Conservation (phyloP, 371 early-diverging fungal species). For the Mortierella sp. region DNA sequence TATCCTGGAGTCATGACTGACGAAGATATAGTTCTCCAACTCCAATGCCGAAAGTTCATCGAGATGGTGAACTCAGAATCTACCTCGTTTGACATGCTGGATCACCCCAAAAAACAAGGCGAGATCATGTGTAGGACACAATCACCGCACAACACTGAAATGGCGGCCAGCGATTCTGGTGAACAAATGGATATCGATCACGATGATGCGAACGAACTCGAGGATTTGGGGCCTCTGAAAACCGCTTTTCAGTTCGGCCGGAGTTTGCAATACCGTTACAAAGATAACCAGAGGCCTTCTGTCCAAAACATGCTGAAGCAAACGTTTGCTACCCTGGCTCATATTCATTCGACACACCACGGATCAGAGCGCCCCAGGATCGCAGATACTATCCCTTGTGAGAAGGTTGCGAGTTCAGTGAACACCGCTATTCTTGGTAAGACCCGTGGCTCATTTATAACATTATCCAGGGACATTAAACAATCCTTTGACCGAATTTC, state of each 20-base stretch:
- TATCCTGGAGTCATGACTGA: slow-evolving; percentile 75
- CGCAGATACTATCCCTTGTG: slow-evolving; percentile 66
- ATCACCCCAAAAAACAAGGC: background rate
- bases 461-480: too few species aligned
- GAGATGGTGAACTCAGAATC: slow-evolving; percentile 74
- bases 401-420: slow-evolving; percentile 73
- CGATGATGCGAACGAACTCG: slow-evolving; percentile 34
- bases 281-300: slow-evolving; percentile 56
- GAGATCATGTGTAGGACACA: slow-evolving; percentile 24
- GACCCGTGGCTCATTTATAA: too few species aligned
- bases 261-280: slow-evolving; percentile 75
- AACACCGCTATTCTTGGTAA: slow-evolving; percentile 79
- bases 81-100: slow-evolving; percentile 22
- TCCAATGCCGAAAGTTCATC: slow-evolving; percentile 85
- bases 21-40: slow-evolving; percentile 72
- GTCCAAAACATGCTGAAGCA: slow-evolving; percentile 57
- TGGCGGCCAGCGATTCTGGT: slow-evolving; percentile 18
- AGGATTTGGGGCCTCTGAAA: slow-evolving; percentile 42
- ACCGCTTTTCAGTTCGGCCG: slow-evolving; percentile 78
- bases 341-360: slow-evolving; percentile 63
- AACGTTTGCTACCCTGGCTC: slow-evolving; percentile 83
- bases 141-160: slow-evolving; percentile 54
- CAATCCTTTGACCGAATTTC: background rate
- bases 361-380: background rate
- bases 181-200: slow-evolving; percentile 55